Conservation (phyloP, 495 filamentous ascomycete genomes). For the Amniculicola lignicola region DNA sequence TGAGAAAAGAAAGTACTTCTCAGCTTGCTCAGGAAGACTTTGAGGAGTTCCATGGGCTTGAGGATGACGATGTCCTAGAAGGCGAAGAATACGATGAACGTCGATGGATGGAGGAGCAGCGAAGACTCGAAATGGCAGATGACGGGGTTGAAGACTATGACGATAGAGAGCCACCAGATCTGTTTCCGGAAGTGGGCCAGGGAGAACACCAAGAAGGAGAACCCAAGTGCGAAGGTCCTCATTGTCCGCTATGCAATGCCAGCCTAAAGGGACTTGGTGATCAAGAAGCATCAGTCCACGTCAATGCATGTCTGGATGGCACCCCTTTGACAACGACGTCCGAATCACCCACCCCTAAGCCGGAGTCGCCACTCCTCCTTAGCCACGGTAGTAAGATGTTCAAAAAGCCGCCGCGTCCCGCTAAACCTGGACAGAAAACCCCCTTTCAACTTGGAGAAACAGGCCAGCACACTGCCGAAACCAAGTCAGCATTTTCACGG, state of each 20-base stretch:
- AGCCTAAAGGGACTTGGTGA: slow-evolving; percentile 59
- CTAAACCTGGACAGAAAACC: slow-evolving; percentile 72
- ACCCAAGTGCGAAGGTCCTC: slow-evolving; percentile 8
- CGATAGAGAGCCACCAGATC: slow-evolving; percentile 37
- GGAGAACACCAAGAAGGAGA: slow-evolving; percentile 36
- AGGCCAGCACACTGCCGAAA: slow-evolving; percentile 38
- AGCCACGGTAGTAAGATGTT: slow-evolving; percentile 42
- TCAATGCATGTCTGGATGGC: slow-evolving; percentile 91
- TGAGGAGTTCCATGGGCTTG: slow-evolving; percentile 55
- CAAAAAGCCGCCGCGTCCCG: slow-evolving; percentile 60
- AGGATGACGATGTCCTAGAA: slow-evolving; percentile 49
- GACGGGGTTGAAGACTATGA: slow-evolving; percentile 38
- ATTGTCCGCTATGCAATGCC: slow-evolving; percentile 76
- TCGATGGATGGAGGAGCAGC: slow-evolving; percentile 61
- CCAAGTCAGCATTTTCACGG: slow-evolving; percentile 77
- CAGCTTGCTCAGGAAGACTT: slow-evolving; percentile 58
- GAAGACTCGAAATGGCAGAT: slow-evolving; percentile 54
- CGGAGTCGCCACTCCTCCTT: slow-evolving; percentile 1
- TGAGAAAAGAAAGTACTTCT: slow-evolving; percentile 59
- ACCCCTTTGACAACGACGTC: slow-evolving; percentile 55
- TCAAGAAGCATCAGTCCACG: slow-evolving; percentile 62
- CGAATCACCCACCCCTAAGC: background rate
- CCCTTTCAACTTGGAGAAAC: slow-evolving; percentile 65
- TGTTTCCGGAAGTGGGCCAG: slow-evolving; percentile 27
- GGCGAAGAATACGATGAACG: slow-evolving; percentile 64